Evolutionary conservation across 1,284 basidiomycete species (phyloP).

Genomic region (Irpex sp.): DNA sequence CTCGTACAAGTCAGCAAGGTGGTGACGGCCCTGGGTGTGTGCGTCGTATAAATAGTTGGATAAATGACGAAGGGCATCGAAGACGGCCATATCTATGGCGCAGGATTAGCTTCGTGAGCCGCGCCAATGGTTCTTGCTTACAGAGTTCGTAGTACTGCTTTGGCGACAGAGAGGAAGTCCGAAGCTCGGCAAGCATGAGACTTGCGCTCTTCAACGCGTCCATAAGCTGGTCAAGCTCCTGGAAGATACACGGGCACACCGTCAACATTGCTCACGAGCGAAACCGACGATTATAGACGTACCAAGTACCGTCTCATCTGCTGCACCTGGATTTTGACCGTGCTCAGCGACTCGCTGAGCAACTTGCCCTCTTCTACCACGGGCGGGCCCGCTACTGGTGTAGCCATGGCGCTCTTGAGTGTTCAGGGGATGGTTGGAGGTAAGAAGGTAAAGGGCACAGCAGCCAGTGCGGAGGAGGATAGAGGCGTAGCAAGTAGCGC

Average conservation of each 20-base stretch:
- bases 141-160: constrained; percentile 98
- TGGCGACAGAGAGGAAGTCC: constrained; percentile 87
- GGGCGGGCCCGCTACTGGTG: constrained; percentile 10
- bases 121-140: constrained; percentile 36
- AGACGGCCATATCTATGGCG: constrained; percentile 87
- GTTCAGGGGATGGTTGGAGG: neutral
- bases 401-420: constrained; percentile 17
- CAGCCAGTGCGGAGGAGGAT: neutral
- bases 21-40: constrained; percentile 84
- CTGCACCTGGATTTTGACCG: constrained; percentile 89
- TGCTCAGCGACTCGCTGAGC: constrained; percentile 77
- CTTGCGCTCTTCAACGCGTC: constrained; percentile 94
- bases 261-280: neutral
- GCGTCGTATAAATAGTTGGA: constrained; percentile 95
- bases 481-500: neutral
- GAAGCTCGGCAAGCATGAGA: constrained; percentile 90
- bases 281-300: constrained; percentile 23
- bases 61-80: constrained; percentile 89
- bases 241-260: constrained; percentile 2
- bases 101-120: constrained; percentile 11
- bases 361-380: constrained; percentile 73
- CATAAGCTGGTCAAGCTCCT: constrained; percentile 95
- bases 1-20: constrained; percentile 95
- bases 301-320: constrained; percentile 93
- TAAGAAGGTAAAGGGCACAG: neutral